Evolutionary conservation across 345 rosid species (phyloP).

Genomic region (Trapa bicornis): DNA sequence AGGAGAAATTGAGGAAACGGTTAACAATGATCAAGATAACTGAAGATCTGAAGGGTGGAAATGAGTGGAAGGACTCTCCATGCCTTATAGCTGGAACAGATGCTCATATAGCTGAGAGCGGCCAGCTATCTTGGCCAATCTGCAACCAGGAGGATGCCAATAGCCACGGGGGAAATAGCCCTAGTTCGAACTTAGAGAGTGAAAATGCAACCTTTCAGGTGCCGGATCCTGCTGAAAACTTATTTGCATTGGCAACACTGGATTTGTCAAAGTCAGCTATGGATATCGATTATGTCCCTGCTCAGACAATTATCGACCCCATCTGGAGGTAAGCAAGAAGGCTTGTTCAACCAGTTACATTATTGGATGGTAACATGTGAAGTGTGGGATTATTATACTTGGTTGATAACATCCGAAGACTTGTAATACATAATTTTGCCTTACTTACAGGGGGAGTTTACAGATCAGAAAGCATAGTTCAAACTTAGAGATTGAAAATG

Average conservation of each 20-base stretch:
- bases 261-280: slow-evolving; percentile 7
- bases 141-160: neutral
- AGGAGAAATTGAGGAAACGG: neutral
- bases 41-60: neutral
- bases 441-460: slow-evolving; percentile 39
- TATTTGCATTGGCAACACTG: neutral
- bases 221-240: slow-evolving; percentile 12
- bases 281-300: slow-evolving; percentile 13
- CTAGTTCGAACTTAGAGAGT: neutral
- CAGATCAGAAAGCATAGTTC: slow-evolving; percentile 11
- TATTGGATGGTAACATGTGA: neutral
- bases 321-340: slow-evolving; percentile 45
- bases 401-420: neutral
- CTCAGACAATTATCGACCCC: slow-evolving; percentile 38
- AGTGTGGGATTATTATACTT: neutral
- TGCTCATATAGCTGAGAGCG: neutral
- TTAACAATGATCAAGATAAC: neutral
- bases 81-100: neutral
- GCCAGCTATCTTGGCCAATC: neutral
- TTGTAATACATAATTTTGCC: slow-evolving; percentile 4
- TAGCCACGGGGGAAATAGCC: neutral
- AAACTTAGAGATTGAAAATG: neutral
- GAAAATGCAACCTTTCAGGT: slow-evolving; percentile 7
- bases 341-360: slow-evolving; percentile 1
- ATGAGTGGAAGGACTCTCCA: neutral